phyloP scores from a whole-genome alignment of 371 early-diverging fungal species.

The Apophysomyces variabilis region DNA sequence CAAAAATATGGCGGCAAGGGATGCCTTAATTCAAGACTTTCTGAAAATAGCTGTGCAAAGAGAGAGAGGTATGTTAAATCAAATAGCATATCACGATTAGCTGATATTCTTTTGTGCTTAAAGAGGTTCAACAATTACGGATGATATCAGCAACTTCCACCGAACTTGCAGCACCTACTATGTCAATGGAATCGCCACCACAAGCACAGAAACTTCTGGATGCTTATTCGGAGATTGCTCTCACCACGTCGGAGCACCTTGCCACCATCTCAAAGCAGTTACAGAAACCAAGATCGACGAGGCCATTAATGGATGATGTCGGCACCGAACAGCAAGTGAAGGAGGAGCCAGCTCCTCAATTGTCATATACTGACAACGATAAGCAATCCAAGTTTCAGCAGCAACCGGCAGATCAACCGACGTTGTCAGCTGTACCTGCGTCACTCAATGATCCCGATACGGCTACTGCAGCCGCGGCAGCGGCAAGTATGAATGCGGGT shows the following conservation, averaged over 20 bases:
- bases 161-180: conserved; percentile 36
- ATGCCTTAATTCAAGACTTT: conserved; percentile 65
- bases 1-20: conserved; percentile 66
- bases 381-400: neutral
- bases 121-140: neutral
- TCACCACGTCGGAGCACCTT: conserved; percentile 27
- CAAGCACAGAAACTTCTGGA: conserved; percentile 57
- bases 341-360: neutral
- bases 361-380: neutral
- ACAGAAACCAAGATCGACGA: neutral
- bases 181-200: conserved; percentile 64
- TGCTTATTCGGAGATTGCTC: conserved; percentile 30
- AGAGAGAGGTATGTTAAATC: conserved; percentile 17
- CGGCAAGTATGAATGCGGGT: conserved; percentile 54
- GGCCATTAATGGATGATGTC: neutral
- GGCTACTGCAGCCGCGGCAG: conserved; percentile 32
- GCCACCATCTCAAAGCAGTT: conserved; percentile 10
- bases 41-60: conserved; percentile 48
- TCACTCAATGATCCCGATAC: conserved; percentile 13
- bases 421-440: conserved; percentile 9
- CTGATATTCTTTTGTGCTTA: neutral
- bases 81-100: neutral
- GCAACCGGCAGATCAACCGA: conserved; percentile 13
- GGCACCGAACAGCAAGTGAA: neutral
- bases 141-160: neutral